These are phyloP conservation scores for Elasticomyces elasticus DNA, from an alignment of 495 filamentous ascomycete species.

Conservation along the genomic window DNA sequence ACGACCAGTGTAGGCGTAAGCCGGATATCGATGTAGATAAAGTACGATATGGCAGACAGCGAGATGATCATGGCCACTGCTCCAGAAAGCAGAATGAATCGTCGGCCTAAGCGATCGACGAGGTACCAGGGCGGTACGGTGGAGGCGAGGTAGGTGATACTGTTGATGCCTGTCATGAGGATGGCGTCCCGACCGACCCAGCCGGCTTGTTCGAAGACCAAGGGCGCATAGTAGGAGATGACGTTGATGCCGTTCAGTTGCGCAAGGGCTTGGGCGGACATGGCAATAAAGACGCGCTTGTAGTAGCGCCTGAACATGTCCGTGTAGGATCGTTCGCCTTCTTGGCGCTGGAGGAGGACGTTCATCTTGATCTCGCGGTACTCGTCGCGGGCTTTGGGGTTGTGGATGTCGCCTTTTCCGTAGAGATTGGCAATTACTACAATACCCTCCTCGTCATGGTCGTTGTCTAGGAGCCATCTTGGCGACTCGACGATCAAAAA, in stretches of 20 bases:
- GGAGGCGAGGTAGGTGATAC: conserved; percentile 76
- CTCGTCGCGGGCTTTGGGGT: conserved; percentile 80
- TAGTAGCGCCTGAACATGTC: conserved; percentile 95
- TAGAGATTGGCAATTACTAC: conserved; percentile 96
- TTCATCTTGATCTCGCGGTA: conserved; percentile 99
- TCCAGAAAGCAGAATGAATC: conserved; percentile 81
- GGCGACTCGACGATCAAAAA: conserved; percentile 93
- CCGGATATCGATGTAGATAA: conserved; percentile 74
- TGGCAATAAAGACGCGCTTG: conserved; percentile 92
- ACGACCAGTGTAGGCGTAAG: conserved; percentile 78
- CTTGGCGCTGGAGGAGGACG: conserved; percentile 82
- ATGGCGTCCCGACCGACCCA: conserved; percentile 86
- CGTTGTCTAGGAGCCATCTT: conserved; percentile 93
- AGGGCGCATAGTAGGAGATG: conserved; percentile 95
- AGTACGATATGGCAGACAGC: conserved; percentile 88
- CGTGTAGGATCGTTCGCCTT: conserved; percentile 80
- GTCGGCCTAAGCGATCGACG: conserved; percentile 85
- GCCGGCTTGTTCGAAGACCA: conserved; percentile 91
- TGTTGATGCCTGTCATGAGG: conserved; percentile 96
- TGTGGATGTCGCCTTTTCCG: conserved; percentile 87
- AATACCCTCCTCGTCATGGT: conserved; percentile 96
- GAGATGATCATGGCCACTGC: conserved; percentile 85
- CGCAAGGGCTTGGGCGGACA: conserved; percentile 93
- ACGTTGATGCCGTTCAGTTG: conserved; percentile 99
- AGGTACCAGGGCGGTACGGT: conserved; percentile 96